These are phyloP conservation scores for Adenanthera pavonina DNA, from an alignment of 306 rosid genomes.

Conservation along the genomic window DNA sequence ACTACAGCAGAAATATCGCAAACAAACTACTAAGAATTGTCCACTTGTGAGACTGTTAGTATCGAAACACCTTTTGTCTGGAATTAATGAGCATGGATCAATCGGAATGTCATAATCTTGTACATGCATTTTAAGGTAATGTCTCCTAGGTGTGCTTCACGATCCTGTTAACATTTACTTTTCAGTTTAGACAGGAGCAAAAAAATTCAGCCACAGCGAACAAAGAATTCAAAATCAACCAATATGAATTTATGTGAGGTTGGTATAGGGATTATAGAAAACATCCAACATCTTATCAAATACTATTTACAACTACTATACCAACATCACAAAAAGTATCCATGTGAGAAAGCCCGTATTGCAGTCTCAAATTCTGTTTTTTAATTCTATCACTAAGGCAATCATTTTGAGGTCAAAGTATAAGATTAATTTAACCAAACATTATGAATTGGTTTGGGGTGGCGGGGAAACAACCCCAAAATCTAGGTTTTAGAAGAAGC, in stretches of 20 bases:
- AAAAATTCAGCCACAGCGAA: not conserved
- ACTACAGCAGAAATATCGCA: not conserved
- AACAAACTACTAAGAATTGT: not conserved
- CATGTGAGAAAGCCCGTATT: not conserved
- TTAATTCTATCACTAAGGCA: not conserved
- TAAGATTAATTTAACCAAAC: slow-evolving; percentile 19
- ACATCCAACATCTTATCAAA: not conserved
- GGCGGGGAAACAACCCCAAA: no score
- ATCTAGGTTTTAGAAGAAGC: no score
- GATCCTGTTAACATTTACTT: not conserved
- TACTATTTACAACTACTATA: not conserved
- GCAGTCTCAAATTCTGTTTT: not conserved
- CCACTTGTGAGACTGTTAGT: not conserved
- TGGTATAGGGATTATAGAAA: not conserved
- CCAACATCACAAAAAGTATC: not conserved
- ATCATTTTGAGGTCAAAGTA: not conserved
- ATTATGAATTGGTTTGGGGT: no score
- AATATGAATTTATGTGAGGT: not conserved
- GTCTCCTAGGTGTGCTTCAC: not conserved
- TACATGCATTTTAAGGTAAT: not conserved
- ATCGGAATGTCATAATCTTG: not conserved
- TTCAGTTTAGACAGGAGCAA: not conserved
- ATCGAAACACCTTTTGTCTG: not conserved
- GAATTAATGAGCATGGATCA: not conserved
- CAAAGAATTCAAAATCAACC: not conserved